phyloP scores from a whole-genome alignment of 2,329 filamentous ascomycete species.

The Monilinia fructigena region DNA sequence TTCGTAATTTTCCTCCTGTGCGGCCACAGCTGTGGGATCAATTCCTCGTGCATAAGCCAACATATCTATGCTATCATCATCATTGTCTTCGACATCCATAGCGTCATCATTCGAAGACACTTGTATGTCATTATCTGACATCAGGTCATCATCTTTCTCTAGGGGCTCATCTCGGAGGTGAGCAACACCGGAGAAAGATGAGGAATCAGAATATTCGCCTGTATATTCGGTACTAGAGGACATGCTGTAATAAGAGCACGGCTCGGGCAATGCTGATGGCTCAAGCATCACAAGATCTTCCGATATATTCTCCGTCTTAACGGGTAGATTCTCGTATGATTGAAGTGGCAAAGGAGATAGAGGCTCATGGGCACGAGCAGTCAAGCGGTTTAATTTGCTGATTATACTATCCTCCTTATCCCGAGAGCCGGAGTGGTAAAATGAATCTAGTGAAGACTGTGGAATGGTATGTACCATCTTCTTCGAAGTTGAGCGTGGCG shows the following conservation, averaged over 20 bases:
- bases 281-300: conserved; percentile 7
- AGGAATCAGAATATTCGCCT: conserved; percentile 2
- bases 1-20: conserved; percentile 14
- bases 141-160: neutral
- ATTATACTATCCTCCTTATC: conserved; percentile 20
- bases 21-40: conserved; percentile 7
- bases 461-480: conserved; percentile 30
- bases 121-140: conserved; percentile 12
- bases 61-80: conserved; percentile 23
- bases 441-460: conserved; percentile 27
- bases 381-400: conserved; percentile 19
- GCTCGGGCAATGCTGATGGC: conserved; percentile 21
- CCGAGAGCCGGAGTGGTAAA: conserved; percentile 17
- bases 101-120: conserved; percentile 1
- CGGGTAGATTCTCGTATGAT: neutral
- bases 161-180: conserved; percentile 12
- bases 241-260: conserved; percentile 6
- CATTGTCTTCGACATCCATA: conserved; percentile 12
- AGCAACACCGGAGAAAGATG: neutral
- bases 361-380: neutral
- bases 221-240: neutral
- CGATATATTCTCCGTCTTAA: conserved; percentile 3
- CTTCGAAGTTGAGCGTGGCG: conserved; percentile 20
- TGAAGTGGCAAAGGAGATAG: conserved; percentile 1
- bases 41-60: conserved; percentile 7